Evolutionary conservation across 345 rosid genomes (phyloP).

Genomic region (Physaria fendleri): DNA sequence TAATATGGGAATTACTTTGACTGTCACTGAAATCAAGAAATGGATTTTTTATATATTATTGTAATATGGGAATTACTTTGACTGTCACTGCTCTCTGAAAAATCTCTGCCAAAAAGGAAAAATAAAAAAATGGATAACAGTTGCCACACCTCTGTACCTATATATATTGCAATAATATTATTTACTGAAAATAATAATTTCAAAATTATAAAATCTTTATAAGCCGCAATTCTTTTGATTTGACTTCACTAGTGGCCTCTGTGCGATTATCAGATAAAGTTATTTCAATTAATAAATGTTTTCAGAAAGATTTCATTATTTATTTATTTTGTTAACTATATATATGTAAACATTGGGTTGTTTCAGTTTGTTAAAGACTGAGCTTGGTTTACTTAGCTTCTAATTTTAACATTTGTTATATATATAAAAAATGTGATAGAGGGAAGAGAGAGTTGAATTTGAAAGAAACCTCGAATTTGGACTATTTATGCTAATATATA

Average conservation of each 20-base stretch:
- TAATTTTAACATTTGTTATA: too few relatives aligned
- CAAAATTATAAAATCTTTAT: background rate
- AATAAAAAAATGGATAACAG: slow-evolving; percentile 17
- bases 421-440: too few relatives aligned
- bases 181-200: background rate
- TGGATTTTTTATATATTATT: too few relatives aligned
- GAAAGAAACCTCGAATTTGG: slow-evolving; percentile 28
- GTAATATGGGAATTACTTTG: background rate
- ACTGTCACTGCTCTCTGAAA: slow-evolving; percentile 4
- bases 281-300: too few relatives aligned
- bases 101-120: background rate
- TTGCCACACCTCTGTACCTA: slow-evolving; percentile 30
- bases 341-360: too few relatives aligned
- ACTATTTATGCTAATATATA: slow-evolving; percentile 5
- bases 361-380: too few relatives aligned
- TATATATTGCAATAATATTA: too few relatives aligned
- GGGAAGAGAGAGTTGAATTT: slow-evolving; percentile 14
- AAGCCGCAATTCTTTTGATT: slow-evolving; percentile 8
- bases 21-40: slow-evolving; percentile 14
- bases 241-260: slow-evolving; percentile 10
- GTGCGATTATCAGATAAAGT: too few relatives aligned
- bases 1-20: background rate
- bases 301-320: too few relatives aligned
- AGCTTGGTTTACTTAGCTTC: too few relatives aligned
- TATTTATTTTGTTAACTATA: too few relatives aligned